Evolutionary conservation across 169 alveolate genomes (phyloP).

Genomic region (Plasmodium chabaudi): DNA sequence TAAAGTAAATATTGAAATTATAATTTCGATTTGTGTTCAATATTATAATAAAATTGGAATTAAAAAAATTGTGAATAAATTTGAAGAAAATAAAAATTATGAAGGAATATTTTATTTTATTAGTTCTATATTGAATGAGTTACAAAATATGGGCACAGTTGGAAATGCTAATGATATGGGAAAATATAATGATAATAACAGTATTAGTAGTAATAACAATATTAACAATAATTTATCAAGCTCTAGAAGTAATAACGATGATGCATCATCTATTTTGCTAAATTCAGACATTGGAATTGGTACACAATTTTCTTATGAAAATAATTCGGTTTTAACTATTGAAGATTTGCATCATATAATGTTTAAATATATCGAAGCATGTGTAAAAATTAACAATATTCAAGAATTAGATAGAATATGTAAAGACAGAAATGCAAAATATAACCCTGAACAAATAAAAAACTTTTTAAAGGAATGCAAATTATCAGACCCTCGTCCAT

Average conservation of each 20-base stretch:
- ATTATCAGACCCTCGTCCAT: constrained; percentile 98
- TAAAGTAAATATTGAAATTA: constrained; percentile 76
- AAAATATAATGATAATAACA: no score
- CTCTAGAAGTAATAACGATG: constrained; percentile 41
- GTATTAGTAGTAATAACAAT: no score
- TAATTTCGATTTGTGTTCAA: constrained; percentile 79
- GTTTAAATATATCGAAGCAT: constrained; percentile 97
- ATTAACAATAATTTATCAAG: constrained; percentile 1
- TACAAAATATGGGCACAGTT: constrained; percentile 43
- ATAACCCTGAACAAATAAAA: constrained; percentile 97
- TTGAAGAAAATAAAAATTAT: constrained; percentile 76
- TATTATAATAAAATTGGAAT: constrained; percentile 83
- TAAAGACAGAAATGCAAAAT: constrained; percentile 93
- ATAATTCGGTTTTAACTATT: constrained; percentile 38
- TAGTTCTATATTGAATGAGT: constrained; percentile 63
- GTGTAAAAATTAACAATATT: constrained; percentile 95
- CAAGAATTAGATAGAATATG: constrained; percentile 98
- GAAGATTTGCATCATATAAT: constrained; percentile 79
- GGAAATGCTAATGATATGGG: not conserved
- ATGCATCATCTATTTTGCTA: constrained; percentile 77
- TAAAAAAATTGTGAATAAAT: constrained; percentile 77
- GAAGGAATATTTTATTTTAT: constrained; percentile 75
- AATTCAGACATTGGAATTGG: constrained; percentile 54
- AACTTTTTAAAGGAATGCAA: constrained; percentile 96
- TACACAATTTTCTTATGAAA: constrained; percentile 47